These are phyloP conservation scores for Xylaria longipes DNA, from an alignment of 495 filamentous ascomycete species.

Conservation along the genomic window DNA sequence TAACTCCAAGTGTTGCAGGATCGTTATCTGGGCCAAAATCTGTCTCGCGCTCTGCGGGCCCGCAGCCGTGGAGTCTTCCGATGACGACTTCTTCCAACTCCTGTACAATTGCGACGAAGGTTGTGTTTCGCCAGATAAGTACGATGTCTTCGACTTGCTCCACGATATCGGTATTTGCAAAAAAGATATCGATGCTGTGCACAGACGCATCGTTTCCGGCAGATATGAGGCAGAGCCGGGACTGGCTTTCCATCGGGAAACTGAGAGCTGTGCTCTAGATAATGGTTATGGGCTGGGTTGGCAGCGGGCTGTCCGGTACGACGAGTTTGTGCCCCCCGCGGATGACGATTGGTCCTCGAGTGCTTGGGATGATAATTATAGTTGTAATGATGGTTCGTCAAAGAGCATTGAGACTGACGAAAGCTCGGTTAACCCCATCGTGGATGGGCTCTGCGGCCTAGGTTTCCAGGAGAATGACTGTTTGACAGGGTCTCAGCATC, in stretches of 20 bases:
- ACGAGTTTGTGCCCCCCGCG: neutral
- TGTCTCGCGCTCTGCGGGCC: conserved; percentile 6
- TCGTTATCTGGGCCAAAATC: conserved; percentile 12
- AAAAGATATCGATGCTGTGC: neutral
- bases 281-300: neutral
- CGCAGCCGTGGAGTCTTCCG: conserved; percentile 1
- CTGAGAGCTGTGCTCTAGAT: neutral
- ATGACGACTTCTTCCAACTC: conserved; percentile 10
- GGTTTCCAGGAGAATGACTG: neutral
- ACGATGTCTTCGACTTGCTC: conserved; percentile 20
- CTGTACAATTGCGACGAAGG: neutral
- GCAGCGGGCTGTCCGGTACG: neutral
- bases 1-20: neutral
- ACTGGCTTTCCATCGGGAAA: conserved; percentile 2
- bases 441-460: neutral
- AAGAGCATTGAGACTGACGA: neutral
- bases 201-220: neutral
- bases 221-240: conserved; percentile 4
- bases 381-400: neutral
- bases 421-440: neutral
- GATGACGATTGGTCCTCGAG: neutral
- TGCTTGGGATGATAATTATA: neutral
- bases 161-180: conserved; percentile 1
- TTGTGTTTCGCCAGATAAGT: neutral
- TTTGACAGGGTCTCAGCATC: neutral